Conservation (phyloP, 2,329 filamentous ascomycete species). For the Fusarium tjaetaba region DNA sequence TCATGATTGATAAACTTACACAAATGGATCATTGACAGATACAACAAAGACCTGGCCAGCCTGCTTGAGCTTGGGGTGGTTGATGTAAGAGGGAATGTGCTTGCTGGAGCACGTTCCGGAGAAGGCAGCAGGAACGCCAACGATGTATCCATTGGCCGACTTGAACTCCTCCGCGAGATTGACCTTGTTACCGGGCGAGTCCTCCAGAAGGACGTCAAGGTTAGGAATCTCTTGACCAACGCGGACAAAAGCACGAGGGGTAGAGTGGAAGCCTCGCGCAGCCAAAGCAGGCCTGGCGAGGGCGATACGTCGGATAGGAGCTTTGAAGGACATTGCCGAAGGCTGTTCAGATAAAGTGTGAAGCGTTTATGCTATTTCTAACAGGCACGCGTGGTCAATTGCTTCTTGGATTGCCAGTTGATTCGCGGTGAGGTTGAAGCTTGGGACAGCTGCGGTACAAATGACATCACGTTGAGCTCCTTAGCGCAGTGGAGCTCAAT, state of each 20-base stretch:
- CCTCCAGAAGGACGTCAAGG: slow-evolving; percentile 81
- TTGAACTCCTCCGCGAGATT: slow-evolving; percentile 81
- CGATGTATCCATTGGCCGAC: slow-evolving; percentile 79
- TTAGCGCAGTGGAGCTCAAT: slow-evolving; percentile 12
- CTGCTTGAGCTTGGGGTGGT: slow-evolving; percentile 78
- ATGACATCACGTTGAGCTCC: slow-evolving; percentile 42
- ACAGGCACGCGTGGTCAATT: slow-evolving; percentile 22
- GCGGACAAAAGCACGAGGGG: slow-evolving; percentile 71
- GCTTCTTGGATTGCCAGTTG: slow-evolving; percentile 7
- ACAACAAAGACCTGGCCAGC: slow-evolving; percentile 90
- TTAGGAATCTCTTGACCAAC: slow-evolving; percentile 83
- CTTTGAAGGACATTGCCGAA: slow-evolving; percentile 51
- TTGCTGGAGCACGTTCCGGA: slow-evolving; percentile 65
- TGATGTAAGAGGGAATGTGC: slow-evolving; percentile 89
- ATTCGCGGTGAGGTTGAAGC: slow-evolving; percentile 21
- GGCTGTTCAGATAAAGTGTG: background rate
- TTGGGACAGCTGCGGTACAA: slow-evolving; percentile 10
- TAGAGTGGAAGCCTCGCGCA: slow-evolving; percentile 69
- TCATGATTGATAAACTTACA: slow-evolving; percentile 67
- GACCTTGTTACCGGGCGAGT: slow-evolving; percentile 91
- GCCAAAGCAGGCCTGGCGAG: slow-evolving; percentile 44
- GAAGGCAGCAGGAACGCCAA: slow-evolving; percentile 87
- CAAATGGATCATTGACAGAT: slow-evolving; percentile 93
- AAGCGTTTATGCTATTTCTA: slow-evolving; percentile 2
- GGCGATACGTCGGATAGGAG: slow-evolving; percentile 48